A percentile compares a stretch with the other conserved stretches of the same genome.
Evolutionary conservation across 257 asterid species (phyloP).

Genomic region (Solanum verrucosum): DNA sequence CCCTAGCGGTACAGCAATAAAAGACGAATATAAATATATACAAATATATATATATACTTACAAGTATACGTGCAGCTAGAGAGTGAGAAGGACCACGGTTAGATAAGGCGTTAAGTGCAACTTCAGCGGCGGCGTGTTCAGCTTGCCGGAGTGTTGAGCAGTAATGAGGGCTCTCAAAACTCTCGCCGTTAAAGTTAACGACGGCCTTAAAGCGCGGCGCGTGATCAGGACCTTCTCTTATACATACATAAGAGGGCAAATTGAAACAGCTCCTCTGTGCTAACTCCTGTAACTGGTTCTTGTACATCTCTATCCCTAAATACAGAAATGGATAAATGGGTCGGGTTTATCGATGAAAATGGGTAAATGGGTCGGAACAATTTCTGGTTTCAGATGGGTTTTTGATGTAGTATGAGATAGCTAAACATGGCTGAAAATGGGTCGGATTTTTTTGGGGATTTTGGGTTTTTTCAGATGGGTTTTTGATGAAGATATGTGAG

Average conservation of each 20-base stretch:
- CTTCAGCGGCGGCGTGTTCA: constrained; percentile 86
- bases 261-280: constrained; percentile 92
- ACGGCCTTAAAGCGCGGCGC: constrained; percentile 79
- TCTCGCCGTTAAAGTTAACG: constrained; percentile 69
- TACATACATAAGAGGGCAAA: constrained; percentile 65
- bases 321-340: neutral
- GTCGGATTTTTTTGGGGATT: neutral
- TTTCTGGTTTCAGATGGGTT: neutral
- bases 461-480: neutral
- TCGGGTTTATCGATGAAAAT: neutral
- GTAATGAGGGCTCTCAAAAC: constrained; percentile 53
- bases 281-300: constrained; percentile 92
- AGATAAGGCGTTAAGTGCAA: constrained; percentile 55
- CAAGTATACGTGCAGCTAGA: constrained; percentile 67
- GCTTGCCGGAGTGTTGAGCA: constrained; percentile 71
- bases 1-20: neutral
- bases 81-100: constrained; percentile 55
- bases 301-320: constrained; percentile 34
- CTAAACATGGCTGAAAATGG: neutral
- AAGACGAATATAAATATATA: neutral
- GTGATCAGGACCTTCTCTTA: constrained; percentile 87
- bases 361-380: neutral
- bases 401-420: neutral
- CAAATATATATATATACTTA: constrained; percentile 1
- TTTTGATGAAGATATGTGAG: neutral